Conservation (phyloP, 768 basidiomycete genomes). For the Tylopilus subfusipes region DNA sequence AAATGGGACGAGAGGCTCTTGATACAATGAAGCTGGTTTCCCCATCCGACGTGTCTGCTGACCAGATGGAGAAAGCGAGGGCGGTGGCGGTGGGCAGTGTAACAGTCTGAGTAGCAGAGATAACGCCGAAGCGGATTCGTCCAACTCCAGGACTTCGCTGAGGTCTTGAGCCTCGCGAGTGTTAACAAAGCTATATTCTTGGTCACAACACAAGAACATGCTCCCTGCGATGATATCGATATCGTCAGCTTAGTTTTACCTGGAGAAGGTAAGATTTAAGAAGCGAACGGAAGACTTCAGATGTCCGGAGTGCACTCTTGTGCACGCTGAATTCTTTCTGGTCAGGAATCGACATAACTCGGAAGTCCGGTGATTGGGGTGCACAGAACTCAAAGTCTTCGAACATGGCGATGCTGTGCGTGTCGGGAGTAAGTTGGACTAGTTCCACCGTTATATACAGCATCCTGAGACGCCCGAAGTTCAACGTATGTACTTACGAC, state of each 20-base stretch:
- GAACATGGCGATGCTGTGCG: constrained; percentile 7
- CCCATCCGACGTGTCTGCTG: constrained; percentile 28
- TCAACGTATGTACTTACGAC: constrained; percentile 17
- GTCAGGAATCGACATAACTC: constrained; percentile 53
- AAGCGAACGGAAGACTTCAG: constrained; percentile 62
- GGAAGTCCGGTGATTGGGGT: constrained; percentile 50
- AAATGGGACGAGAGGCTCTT: constrained; percentile 54
- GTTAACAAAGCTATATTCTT: constrained; percentile 10
- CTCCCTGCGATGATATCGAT: constrained; percentile 41
- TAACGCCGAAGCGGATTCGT: constrained; percentile 49
- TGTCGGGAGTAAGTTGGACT: not conserved
- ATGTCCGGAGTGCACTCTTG: constrained; percentile 46
- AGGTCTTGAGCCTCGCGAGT: constrained; percentile 19
- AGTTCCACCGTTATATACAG: constrained; percentile 11
- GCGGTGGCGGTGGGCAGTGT: constrained; percentile 51
- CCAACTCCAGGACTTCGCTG: constrained; percentile 45
- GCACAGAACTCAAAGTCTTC: constrained; percentile 34
- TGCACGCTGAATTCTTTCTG: constrained; percentile 47
- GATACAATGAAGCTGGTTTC: constrained; percentile 31
- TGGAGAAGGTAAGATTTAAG: not conserved
- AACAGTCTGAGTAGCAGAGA: constrained; percentile 53
- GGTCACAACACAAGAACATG: constrained; percentile 65
- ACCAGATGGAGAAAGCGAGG: constrained; percentile 31
- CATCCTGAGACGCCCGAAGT: not conserved
- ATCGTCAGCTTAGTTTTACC: constrained; percentile 3